Conservation (phyloP, 371 early-diverging fungal genomes). For the Vairimorpha necatrix region DNA sequence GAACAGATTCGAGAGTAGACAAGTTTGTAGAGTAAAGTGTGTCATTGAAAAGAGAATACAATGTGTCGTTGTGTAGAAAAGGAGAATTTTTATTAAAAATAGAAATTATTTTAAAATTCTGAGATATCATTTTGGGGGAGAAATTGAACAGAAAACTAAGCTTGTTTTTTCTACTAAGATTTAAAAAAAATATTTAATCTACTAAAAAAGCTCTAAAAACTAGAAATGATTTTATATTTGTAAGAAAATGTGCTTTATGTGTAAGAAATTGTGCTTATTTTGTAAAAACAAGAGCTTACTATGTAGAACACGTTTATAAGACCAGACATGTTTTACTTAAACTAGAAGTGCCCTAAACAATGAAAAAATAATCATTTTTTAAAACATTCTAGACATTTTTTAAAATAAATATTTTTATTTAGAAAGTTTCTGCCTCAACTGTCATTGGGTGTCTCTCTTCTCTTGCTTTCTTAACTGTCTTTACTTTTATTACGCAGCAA, state of each 20-base stretch:
- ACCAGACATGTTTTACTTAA: no score
- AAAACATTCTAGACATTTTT: no score
- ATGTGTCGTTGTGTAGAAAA: neutral
- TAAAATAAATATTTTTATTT: no score
- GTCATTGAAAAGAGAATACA: neutral
- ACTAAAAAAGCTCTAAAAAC: no score
- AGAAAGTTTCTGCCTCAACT: conserved; percentile 37
- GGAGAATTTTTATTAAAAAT: neutral
- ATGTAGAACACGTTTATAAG: no score
- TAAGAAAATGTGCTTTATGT: no score
- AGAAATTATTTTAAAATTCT: neutral
- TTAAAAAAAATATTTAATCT: neutral
- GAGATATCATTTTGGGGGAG: neutral
- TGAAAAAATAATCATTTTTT: no score
- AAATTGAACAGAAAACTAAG: neutral
- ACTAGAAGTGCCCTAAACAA: no score
- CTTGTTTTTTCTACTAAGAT: neutral
- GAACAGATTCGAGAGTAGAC: neutral
- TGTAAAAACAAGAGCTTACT: no score
- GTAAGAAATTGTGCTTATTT: no score
- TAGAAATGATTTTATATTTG: no score
- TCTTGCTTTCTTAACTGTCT: conserved; percentile 77
- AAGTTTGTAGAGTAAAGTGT: neutral
- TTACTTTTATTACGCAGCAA: conserved; percentile 93
- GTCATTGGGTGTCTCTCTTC: neutral